Evolutionary conservation across 129 eudicot genomes (phyloP).

Genomic region (Rutidosis leptorrhynchoides): DNA sequence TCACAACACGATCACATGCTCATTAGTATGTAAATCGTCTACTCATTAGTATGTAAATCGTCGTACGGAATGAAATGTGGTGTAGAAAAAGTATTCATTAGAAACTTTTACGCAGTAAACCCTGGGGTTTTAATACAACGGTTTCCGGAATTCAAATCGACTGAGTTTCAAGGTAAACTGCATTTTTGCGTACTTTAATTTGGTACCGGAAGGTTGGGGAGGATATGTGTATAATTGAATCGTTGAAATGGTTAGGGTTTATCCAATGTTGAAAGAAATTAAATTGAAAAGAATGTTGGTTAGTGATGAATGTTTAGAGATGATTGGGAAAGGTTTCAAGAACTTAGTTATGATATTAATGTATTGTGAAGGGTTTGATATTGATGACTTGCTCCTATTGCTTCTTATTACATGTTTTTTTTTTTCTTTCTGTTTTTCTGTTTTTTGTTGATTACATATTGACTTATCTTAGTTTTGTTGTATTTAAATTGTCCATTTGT

Average conservation of each 20-base stretch:
- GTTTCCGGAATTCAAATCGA: conserved; percentile 46
- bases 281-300: conserved; percentile 23
- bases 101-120: conserved; percentile 70
- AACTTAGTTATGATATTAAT: conserved; percentile 14
- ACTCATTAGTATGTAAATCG: conserved; percentile 73
- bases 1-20: conserved; percentile 56
- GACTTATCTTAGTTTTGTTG: too few species aligned
- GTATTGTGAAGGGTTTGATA: conserved; percentile 26
- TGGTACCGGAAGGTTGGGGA: conserved; percentile 92
- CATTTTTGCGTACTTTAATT: conserved; percentile 76
- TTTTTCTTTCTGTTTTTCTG: too few species aligned
- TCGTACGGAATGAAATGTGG: conserved; percentile 81
- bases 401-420: conserved; percentile 26
- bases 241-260: conserved; percentile 5
- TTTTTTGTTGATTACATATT: too few species aligned
- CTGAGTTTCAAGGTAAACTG: conserved; percentile 55
- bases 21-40: too few species aligned
- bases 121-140: conserved; percentile 51
- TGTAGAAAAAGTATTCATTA: conserved; percentile 58
- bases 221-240: conserved; percentile 33
- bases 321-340: conserved; percentile 1
- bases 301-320: conserved; percentile 22
- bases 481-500: too few species aligned
- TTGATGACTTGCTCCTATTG: conserved; percentile 26
- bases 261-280: conserved; percentile 19